These are phyloP conservation scores for Blastobotrys serpentis DNA, from an alignment of 1,139 yeast genomes.

Conservation along the genomic window DNA sequence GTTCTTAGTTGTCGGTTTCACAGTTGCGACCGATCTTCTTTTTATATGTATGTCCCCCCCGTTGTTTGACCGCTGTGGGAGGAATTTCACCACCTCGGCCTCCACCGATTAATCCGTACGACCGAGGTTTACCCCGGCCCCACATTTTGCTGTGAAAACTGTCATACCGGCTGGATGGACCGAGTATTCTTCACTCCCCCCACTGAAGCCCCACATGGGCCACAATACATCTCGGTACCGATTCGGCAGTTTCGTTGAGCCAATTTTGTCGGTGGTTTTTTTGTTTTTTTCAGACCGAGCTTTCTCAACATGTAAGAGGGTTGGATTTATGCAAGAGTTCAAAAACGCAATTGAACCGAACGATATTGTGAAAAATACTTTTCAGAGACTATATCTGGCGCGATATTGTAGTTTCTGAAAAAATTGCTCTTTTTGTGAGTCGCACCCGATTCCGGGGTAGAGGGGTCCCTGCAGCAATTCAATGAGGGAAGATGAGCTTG, in stretches of 20 bases:
- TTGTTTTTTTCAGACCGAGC: no score
- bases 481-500: not conserved
- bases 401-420: no score
- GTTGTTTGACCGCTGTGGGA: not conserved
- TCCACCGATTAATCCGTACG: slow-evolving; percentile 7
- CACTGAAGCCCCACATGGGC: no score
- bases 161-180: not conserved
- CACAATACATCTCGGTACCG: slow-evolving; percentile 3
- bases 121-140: slow-evolving; percentile 6
- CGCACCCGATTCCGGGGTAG: not conserved
- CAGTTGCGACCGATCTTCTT: no score
- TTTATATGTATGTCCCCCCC: not conserved
- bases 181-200: not conserved
- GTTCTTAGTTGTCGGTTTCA: not conserved
- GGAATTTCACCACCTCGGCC: slow-evolving; percentile 1
- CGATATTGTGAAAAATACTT: no score
- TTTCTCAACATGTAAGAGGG: no score
- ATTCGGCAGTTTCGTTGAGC: no score
- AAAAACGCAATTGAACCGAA: not conserved
- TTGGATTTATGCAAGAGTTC: no score
- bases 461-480: not conserved
- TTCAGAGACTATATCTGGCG: no score
- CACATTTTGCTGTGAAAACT: not conserved
- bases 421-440: no score
- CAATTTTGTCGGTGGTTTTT: no score